These are phyloP conservation scores for Neurospora africana DNA, from an alignment of 495 filamentous ascomycete species.

Conservation along the genomic window DNA sequence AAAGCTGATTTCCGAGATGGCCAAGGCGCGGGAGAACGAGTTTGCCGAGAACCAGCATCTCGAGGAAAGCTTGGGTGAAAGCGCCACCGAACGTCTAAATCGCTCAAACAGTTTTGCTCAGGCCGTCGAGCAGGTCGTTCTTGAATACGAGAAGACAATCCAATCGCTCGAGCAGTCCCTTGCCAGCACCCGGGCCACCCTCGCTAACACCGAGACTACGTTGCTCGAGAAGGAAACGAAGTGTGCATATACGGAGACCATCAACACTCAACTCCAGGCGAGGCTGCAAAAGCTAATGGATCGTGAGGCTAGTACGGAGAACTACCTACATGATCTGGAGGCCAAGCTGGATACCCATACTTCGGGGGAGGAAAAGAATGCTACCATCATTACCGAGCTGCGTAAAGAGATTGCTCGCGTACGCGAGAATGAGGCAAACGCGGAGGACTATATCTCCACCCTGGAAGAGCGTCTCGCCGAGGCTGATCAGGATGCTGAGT, in stretches of 20 bases:
- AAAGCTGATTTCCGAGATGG: slow-evolving; percentile 88
- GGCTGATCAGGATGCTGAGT: slow-evolving; percentile 86
- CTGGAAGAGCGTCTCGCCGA: slow-evolving; percentile 93
- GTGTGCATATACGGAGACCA: slow-evolving; percentile 81
- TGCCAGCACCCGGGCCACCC: slow-evolving; percentile 73
- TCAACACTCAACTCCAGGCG: slow-evolving; percentile 79
- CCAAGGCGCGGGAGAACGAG: slow-evolving; percentile 66
- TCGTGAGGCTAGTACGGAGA: slow-evolving; percentile 79
- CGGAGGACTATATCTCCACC: slow-evolving; percentile 95
- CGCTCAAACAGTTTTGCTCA: slow-evolving; percentile 90
- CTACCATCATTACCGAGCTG: slow-evolving; percentile 71
- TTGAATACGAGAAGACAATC: slow-evolving; percentile 98
- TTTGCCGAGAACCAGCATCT: slow-evolving; percentile 36
- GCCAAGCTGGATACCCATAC: slow-evolving; percentile 79
- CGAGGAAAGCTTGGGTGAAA: slow-evolving; percentile 56
- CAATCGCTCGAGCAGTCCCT: slow-evolving; percentile 86
- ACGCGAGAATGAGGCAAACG: slow-evolving; percentile 78
- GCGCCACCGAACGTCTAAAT: slow-evolving; percentile 79
- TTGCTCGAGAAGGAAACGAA: slow-evolving; percentile 90
- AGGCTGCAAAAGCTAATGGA: slow-evolving; percentile 84
- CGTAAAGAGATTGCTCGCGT: slow-evolving; percentile 85
- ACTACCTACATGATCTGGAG: slow-evolving; percentile 85
- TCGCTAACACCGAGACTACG: slow-evolving; percentile 73
- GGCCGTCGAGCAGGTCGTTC: slow-evolving; percentile 87
- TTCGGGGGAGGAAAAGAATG: slow-evolving; percentile 86